Conservation (phyloP, 805 yeast species). For the Komagataella phaffii region DNA sequence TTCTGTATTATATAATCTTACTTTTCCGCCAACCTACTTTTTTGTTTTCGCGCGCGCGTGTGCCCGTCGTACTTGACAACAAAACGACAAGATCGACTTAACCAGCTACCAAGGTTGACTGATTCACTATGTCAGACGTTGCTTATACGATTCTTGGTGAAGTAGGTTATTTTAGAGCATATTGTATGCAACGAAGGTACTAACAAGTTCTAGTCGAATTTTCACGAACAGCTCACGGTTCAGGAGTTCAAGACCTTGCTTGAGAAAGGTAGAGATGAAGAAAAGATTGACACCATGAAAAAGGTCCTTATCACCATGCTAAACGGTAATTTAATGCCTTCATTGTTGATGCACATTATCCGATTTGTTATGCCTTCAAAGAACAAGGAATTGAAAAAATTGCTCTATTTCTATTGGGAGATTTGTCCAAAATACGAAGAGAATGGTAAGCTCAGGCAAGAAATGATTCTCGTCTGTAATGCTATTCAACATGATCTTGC, state of each 20-base stretch:
- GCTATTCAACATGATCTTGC: constrained; percentile 95
- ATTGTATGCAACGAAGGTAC: neutral
- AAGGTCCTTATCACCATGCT: constrained; percentile 74
- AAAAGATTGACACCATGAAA: constrained; percentile 83
- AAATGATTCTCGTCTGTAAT: constrained; percentile 96
- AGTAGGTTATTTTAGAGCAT: constrained; percentile 11
- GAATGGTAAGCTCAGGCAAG: constrained; percentile 89
- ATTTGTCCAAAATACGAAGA: constrained; percentile 84
- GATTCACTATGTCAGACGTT: constrained; percentile 8
- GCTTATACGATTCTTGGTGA: constrained; percentile 78
- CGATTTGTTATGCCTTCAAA: constrained; percentile 95
- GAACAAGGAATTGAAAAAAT: constrained; percentile 80
- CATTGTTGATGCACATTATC: constrained; percentile 89
- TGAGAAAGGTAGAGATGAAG: constrained; percentile 84
- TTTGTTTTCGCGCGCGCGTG: neutral
- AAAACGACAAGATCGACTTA: neutral
- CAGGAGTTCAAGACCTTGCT: constrained; percentile 65
- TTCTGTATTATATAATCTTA: neutral
- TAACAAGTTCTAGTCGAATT: constrained; percentile 29
- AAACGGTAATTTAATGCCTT: constrained; percentile 89
- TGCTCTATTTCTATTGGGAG: constrained; percentile 95
- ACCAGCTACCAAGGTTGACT: neutral
- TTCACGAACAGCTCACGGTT: constrained; percentile 47
- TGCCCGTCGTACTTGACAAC: neutral
- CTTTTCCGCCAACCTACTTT: neutral